Evolutionary conservation across 1,139 yeast species (phyloP).

Genomic region (Neolecta irregularis): DNA sequence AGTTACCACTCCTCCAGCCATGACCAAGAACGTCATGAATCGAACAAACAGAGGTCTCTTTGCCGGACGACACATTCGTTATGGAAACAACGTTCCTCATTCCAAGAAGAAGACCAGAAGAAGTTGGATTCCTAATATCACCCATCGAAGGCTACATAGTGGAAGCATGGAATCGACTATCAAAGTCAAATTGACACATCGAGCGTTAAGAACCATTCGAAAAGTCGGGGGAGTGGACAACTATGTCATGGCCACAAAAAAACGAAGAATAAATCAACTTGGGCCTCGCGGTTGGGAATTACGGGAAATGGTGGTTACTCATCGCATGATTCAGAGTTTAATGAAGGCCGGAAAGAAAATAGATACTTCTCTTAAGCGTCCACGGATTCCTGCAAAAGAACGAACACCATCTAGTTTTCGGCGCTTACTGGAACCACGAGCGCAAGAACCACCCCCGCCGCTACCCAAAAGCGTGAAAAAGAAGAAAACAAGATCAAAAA

Average conservation of each 20-base stretch:
- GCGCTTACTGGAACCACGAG: no score
- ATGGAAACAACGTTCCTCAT: conserved; percentile 3
- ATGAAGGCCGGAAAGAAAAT: neutral
- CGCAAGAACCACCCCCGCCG: no score
- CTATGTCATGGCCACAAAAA: conserved; percentile 1
- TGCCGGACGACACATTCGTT: conserved; percentile 1
- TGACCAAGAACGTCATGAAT: no score
- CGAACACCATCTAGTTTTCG: no score
- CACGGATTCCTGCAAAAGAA: no score
- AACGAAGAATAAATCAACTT: conserved; percentile 1
- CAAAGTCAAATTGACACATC: conserved; percentile 2
- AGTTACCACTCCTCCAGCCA: no score
- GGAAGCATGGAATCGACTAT: neutral
- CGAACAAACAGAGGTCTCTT: conserved; percentile 2
- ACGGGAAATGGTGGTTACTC: neutral
- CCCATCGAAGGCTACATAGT: neutral
- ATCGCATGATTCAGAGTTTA: neutral
- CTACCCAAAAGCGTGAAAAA: no score
- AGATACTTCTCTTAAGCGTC: neutral
- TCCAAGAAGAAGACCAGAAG: conserved; percentile 3
- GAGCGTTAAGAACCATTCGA: conserved; percentile 1
- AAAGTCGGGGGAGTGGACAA: conserved; percentile 3
- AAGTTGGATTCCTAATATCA: conserved; percentile 2
- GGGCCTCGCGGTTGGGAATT: conserved; percentile 3
- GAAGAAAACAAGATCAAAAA: no score